Evolutionary conservation across 148 eudicot genomes (phyloP).

Genomic region (Spergularia bocconei): DNA sequence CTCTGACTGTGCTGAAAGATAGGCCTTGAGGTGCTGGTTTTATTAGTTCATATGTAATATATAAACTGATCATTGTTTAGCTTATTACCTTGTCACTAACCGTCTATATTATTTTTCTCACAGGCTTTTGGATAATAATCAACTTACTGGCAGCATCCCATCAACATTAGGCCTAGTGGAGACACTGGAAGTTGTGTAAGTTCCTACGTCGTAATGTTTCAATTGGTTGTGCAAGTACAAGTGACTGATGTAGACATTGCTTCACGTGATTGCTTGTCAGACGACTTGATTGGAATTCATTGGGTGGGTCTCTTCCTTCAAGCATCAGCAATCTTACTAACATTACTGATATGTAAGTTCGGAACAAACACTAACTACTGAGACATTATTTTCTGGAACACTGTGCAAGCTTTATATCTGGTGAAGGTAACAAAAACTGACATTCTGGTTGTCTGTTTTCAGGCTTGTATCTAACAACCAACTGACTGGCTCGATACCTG

Average conservation of each 20-base stretch:
- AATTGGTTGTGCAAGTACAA: not conserved
- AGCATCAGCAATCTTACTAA: constrained; percentile 53
- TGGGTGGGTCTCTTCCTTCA: constrained; percentile 55
- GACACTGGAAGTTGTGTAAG: constrained; percentile 69
- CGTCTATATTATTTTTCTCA: not conserved
- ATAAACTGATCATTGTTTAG: not conserved
- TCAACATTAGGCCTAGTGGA: constrained; percentile 51
- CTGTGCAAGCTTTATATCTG: not conserved
- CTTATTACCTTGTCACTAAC: not conserved
- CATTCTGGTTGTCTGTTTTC: constrained; percentile 14
- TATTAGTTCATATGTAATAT: not conserved
- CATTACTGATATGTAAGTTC: constrained; percentile 55
- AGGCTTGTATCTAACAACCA: constrained; percentile 59
- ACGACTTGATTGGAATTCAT: constrained; percentile 63
- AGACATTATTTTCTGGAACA: not conserved
- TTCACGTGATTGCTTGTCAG: constrained; percentile 34
- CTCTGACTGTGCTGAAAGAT: not conserved
- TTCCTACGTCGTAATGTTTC: constrained; percentile 8
- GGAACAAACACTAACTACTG: not conserved
- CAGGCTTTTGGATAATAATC: constrained; percentile 72
- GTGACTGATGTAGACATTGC: not conserved
- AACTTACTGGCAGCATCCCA: constrained; percentile 57
- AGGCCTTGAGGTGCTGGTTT: not conserved
- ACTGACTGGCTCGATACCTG: constrained; percentile 54
- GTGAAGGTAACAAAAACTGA: not conserved